Percentiles rank a stretch among this genome's conserved stretches.
These are phyloP conservation scores for Aspergillus hancockii DNA, from an alignment of 495 filamentous ascomycete genomes.

Conservation along the genomic window DNA sequence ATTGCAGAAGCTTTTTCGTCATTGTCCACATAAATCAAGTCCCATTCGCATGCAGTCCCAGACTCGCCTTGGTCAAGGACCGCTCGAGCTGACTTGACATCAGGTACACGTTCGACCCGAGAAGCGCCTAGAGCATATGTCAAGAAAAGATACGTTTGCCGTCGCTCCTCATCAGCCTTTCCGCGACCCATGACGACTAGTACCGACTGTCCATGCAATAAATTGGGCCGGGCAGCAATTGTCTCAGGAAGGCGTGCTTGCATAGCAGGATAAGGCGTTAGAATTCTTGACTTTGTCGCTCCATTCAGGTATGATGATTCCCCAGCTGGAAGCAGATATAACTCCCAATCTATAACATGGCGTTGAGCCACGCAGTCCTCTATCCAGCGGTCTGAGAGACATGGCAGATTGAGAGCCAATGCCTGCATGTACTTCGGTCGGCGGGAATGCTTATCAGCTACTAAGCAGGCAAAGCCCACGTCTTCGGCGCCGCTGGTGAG, in stretches of 20 bases:
- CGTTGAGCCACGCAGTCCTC: conserved; percentile 64
- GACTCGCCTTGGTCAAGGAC: conserved; percentile 50
- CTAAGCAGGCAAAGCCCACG: conserved; percentile 78
- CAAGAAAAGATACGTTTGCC: conserved; percentile 69
- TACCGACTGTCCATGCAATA: conserved; percentile 67
- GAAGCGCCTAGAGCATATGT: conserved; percentile 75
- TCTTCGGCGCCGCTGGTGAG: conserved; percentile 51
- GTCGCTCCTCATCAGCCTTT: conserved; percentile 58
- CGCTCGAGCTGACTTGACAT: conserved; percentile 58
- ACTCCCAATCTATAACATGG: conserved; percentile 67
- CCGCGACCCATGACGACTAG: conserved; percentile 74
- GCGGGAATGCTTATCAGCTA: conserved; percentile 85
- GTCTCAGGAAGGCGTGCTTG: conserved; percentile 57
- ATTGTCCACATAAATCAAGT: conserved; percentile 80
- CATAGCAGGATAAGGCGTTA: conserved; percentile 59
- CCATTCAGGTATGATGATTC: conserved; percentile 75
- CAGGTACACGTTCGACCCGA: conserved; percentile 61
- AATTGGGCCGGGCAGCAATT: conserved; percentile 55
- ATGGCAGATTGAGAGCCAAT: conserved; percentile 85
- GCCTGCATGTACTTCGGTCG: conserved; percentile 94
- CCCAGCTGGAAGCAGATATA: conserved; percentile 85
- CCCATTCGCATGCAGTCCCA: conserved; percentile 53
- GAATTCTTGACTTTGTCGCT: conserved; percentile 71
- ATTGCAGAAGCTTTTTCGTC: conserved; percentile 51
- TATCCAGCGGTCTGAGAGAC: conserved; percentile 79